phyloP scores from a whole-genome alignment of 306 rosid species.

The Canavalia ensiformis region DNA sequence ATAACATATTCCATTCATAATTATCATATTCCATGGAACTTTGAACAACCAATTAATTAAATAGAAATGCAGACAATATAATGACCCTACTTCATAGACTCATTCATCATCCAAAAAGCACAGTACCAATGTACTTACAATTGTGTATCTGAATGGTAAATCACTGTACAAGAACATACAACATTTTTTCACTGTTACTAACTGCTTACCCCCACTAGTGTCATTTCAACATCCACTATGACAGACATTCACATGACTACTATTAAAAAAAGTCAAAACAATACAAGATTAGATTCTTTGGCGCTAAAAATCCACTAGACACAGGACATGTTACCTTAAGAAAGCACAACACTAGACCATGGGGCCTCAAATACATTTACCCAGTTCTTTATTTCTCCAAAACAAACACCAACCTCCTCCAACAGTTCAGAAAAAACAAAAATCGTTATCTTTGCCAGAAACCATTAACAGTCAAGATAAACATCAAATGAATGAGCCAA shows the following conservation, averaged over 20 bases:
- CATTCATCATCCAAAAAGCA: slow-evolving; percentile 21
- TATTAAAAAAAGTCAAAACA: slow-evolving; percentile 19
- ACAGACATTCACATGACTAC: slow-evolving; percentile 35
- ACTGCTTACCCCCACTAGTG: slow-evolving; percentile 9
- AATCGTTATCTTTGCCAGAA: not conserved
- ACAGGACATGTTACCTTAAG: slow-evolving; percentile 42
- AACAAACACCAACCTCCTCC: slow-evolving; percentile 15
- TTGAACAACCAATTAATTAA: not conserved
- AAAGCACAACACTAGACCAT: slow-evolving; percentile 33
- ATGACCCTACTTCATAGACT: slow-evolving; percentile 21
- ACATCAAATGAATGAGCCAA: slow-evolving; percentile 18
- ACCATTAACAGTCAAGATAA: slow-evolving; percentile 19
- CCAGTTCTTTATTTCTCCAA: slow-evolving; percentile 29
- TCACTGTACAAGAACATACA: slow-evolving; percentile 24
- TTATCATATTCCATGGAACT: slow-evolving; percentile 1
- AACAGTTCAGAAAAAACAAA: slow-evolving; percentile 27
- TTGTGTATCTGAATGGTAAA: not conserved
- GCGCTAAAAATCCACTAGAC: slow-evolving; percentile 40
- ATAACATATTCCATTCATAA: not conserved
- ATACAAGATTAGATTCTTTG: slow-evolving; percentile 32
- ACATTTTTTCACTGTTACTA: slow-evolving; percentile 7
- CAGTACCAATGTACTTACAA: slow-evolving; percentile 4
- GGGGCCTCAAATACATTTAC: slow-evolving; percentile 37
- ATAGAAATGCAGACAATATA: not conserved
- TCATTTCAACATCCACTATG: slow-evolving; percentile 49